Base-by-base conservation (phyloP, 768 basidiomycete species). In the Phlegmacium glaucopus region DNA sequence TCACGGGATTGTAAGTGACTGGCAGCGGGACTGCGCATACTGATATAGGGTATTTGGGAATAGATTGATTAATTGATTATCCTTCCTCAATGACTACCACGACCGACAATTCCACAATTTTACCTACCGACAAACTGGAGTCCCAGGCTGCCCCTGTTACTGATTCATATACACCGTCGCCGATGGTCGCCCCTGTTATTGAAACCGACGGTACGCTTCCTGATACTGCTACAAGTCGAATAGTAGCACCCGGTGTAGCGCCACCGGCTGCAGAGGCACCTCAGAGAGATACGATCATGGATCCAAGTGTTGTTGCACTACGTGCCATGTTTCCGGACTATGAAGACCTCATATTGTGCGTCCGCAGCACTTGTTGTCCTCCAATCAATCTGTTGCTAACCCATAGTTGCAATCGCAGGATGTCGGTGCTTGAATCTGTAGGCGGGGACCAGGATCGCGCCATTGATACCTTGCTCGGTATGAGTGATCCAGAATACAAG, bases 401-500 rank as follows among this genome's bases (percentile, higher is more conserved):
- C 27, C 42, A 7, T 25, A 34, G n/a, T 30, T 10, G 41, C 46
- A 22, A 44, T 25, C 44, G 41, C 36, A 87, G 85, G 34, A 74
- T 75, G 58, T 83, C 82, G 7, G 84, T 94, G 0, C 71, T 94
- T 39, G 80, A 90, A 49, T 85, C 84, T 6, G 85, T 85, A 5
- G 59, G 70, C n/a, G 76, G 83, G 9, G 70, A 88, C 54, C 81
- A 90, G 53, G 88, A 88, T 51, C 76, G 74, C 25, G 90, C 90
- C 4, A 75, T 92, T 46, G 90, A 93, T 56, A 68, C 75, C 1
- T 72, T 94, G 8, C 76, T 94, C 6, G 85, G 83, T 9, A 92
- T 94, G 90, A 90, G 77, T 65, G 91, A 94, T 66, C 90, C 90
- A 1, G 74, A 82, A 6, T 91, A 86, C 59, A 73, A 60, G 47